Evolutionary conservation across 306 rosid genomes (phyloP), one percentile per base, ranked within the genome.

Genomic region (Ochetophila trinervis): DNA sequence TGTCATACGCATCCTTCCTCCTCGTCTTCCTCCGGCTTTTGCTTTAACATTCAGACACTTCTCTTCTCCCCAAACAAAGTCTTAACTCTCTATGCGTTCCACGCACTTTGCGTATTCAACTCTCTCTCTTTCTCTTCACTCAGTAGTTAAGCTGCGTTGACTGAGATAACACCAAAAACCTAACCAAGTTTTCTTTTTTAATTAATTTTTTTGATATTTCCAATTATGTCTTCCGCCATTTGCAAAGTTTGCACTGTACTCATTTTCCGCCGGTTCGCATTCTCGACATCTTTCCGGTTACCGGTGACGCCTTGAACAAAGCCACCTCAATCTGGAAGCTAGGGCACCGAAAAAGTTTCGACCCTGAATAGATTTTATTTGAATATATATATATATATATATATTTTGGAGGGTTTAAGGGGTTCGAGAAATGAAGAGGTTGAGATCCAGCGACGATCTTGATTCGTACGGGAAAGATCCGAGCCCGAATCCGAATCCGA

Each of bases 361-460:
- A 40, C 45, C 12, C 1, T 40, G 45, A 37, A 40, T 27, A 27
- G 2, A 1, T 27, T 27, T 27, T 27, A 27, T 40, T 40, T 40
- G 45, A 12, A 12, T 1, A 5, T 18, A 36, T 36, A 36, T 6
- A n/a, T n/a, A n/a, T n/a, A n/a, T n/a, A n/a, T n/a, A n/a, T n/a
- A n/a, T n/a, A n/a, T n/a, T n/a, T n/a, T 27, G 42, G 42, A 12
- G 12, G 44, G 45, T 2, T 40, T 10, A 2, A 40, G 12, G 45
- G 45, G 10, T 40, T 40, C 23, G 21, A 55, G 48, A 64, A 48
- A 91, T 91, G 98, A 91, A 89, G 95, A 87, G 96, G 76, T 74
- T 87, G 87, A 78, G 91, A 76, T 89, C 98, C 34, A 89, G 87
- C 68, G 98, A 92, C 35, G 95, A 87, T 80, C 91, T 89, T 57